Conservation (phyloP, 192 early-diverging fungal genomes). For the Coemansia sp. region DNA sequence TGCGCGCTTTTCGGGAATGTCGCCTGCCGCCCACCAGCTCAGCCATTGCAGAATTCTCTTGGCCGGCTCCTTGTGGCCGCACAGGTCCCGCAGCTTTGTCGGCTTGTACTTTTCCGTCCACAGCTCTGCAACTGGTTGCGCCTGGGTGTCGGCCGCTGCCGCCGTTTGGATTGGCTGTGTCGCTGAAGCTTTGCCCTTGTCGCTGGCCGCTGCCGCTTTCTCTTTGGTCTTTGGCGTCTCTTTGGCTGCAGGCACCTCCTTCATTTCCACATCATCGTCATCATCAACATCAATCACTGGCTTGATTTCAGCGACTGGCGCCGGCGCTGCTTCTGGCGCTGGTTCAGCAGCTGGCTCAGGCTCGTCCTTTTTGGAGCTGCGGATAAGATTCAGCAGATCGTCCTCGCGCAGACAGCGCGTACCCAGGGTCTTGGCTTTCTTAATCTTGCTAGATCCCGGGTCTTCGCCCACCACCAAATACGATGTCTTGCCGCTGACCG, state of each 20-base stretch:
- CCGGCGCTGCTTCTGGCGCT: slow-evolving; percentile 1
- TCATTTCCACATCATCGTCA: not conserved
- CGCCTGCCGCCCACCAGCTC: slow-evolving; percentile 60
- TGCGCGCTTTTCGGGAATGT: slow-evolving; percentile 48
- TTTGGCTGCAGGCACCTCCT: not conserved
- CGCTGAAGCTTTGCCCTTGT: not conserved
- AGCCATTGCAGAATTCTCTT: slow-evolving; percentile 76
- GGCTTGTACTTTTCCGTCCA: slow-evolving; percentile 99
- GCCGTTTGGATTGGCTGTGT: not conserved
- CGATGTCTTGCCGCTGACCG: slow-evolving; percentile 77
- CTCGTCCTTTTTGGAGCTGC: slow-evolving; percentile 36
- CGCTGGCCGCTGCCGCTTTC: not conserved
- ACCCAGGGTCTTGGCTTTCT: slow-evolving; percentile 69
- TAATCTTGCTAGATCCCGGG: slow-evolving; percentile 79
- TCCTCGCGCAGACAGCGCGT: slow-evolving; percentile 81
- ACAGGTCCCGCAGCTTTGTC: slow-evolving; percentile 69
- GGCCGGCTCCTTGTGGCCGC: slow-evolving; percentile 80
- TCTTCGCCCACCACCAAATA: slow-evolving; percentile 87
- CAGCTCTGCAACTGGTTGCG: slow-evolving; percentile 37
- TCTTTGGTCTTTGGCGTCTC: not conserved
- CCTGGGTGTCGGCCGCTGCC: not conserved
- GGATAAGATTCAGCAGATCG: slow-evolving; percentile 77
- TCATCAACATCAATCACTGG: not conserved
- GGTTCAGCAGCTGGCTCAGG: not conserved
- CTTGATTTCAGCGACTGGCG: not conserved